Evolutionary conservation across 257 asterid genomes (phyloP).

Genomic region (Solanum lycopersicoides): DNA sequence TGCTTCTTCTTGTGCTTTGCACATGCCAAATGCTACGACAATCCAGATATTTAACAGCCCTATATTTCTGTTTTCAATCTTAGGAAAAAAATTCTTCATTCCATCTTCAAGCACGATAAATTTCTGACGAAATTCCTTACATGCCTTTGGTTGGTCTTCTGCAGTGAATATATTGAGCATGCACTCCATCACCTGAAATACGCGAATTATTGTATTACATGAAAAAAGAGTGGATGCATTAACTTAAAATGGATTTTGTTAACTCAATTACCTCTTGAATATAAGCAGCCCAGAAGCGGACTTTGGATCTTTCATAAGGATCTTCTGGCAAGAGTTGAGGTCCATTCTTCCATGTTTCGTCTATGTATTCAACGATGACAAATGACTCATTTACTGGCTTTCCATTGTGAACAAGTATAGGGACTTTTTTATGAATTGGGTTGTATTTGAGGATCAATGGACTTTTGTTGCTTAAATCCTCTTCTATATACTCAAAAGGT

Average conservation of each 20-base stretch:
- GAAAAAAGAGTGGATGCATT: neutral
- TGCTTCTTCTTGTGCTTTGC: neutral
- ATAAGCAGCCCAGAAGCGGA: conserved; percentile 29
- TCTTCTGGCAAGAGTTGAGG: conserved; percentile 25
- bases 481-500: conserved; percentile 29
- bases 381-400: neutral
- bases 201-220: neutral
- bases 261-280: conserved; percentile 16
- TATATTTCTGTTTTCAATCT: neutral
- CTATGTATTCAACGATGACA: conserved; percentile 18
- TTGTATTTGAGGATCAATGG: neutral
- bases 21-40: neutral
- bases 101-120: conserved; percentile 6
- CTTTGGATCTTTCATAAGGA: conserved; percentile 20
- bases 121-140: conserved; percentile 13
- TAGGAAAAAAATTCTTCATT: neutral
- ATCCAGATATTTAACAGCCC: neutral
- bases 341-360: conserved; percentile 23
- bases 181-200: conserved; percentile 15
- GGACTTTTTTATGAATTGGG: neutral
- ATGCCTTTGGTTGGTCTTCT: conserved; percentile 1
- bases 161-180: conserved; percentile 1
- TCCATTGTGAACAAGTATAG: neutral
- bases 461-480: conserved; percentile 26
- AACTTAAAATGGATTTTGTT: neutral